Conservation (phyloP, 768 basidiomycete genomes). For the Hericium erinaceus region DNA sequence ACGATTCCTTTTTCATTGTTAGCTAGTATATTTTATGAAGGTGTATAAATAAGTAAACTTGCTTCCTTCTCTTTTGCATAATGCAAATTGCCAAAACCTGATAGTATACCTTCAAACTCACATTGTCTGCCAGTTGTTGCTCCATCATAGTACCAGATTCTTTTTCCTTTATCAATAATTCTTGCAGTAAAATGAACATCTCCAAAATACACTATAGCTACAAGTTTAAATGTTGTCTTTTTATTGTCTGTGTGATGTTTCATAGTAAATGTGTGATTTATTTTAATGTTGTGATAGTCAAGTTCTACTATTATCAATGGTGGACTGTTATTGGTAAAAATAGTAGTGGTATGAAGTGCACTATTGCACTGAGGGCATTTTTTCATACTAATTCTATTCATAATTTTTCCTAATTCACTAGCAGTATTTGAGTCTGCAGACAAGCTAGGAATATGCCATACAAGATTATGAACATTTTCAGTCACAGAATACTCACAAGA, state of each 20-base stretch:
- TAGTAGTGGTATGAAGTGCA: background rate
- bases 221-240: background rate
- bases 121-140: background rate
- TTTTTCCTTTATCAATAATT: conserved; percentile 9
- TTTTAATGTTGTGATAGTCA: background rate
- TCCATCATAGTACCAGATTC: conserved; percentile 22
- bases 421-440: no score
- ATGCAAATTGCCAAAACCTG: background rate
- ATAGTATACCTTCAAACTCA: background rate
- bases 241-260: no score
- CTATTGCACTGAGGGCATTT: background rate
- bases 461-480: background rate
- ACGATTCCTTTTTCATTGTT: background rate
- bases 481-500: background rate
- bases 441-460: background rate
- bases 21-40: background rate
- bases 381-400: background rate
- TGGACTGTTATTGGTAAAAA: background rate
- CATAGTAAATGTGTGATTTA: background rate
- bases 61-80: background rate
- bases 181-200: conserved; percentile 16
- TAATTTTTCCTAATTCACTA: background rate
- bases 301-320: background rate
- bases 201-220: conserved; percentile 17
- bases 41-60: background rate